A percentile compares a stretch with the other conserved stretches of the same genome.
Evolutionary conservation across 805 yeast species (phyloP).

Genomic region (Ogataea populi-albae): DNA sequence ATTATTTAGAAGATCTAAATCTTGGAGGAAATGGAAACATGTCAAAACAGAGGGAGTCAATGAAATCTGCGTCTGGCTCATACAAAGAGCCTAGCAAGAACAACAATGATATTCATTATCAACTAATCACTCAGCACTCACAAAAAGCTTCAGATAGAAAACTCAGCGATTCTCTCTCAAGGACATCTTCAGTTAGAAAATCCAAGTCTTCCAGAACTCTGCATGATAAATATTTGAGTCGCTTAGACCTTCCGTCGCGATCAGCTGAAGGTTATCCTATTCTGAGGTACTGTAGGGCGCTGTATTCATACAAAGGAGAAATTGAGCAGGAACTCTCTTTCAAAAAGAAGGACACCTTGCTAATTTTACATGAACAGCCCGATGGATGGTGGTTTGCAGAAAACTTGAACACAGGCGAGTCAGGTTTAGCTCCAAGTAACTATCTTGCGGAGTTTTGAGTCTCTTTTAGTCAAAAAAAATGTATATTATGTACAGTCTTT

Average conservation of each 20-base stretch:
- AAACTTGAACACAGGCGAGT: slow-evolving; percentile 40
- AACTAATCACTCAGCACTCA: slow-evolving; percentile 1
- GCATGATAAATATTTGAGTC: slow-evolving; percentile 16
- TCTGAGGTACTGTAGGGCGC: slow-evolving; percentile 50
- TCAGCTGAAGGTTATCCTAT: slow-evolving; percentile 56
- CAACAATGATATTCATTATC: neutral
- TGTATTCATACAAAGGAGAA: slow-evolving; percentile 56
- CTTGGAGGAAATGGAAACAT: slow-evolving; percentile 42
- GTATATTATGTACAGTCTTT: no score
- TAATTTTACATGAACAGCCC: slow-evolving; percentile 55
- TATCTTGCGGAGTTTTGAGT: slow-evolving; percentile 37
- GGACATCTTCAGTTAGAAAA: slow-evolving; percentile 20
- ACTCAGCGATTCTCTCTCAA: slow-evolving; percentile 2
- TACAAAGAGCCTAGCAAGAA: no score
- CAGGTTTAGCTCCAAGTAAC: slow-evolving; percentile 67
- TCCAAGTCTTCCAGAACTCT: slow-evolving; percentile 32
- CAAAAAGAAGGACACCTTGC: slow-evolving; percentile 53
- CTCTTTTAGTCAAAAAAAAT: no score
- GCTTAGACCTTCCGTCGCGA: slow-evolving; percentile 41
- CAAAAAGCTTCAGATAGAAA: slow-evolving; percentile 2
- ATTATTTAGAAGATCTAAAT: slow-evolving; percentile 47
- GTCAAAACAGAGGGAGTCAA: slow-evolving; percentile 37
- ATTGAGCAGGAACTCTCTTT: slow-evolving; percentile 61
- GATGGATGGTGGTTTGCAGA: slow-evolving; percentile 80
- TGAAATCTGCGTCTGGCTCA: slow-evolving; percentile 20